phyloP scores from a whole-genome alignment of 352 stramenopile genomes.

The Saprolegnia diclina region DNA sequence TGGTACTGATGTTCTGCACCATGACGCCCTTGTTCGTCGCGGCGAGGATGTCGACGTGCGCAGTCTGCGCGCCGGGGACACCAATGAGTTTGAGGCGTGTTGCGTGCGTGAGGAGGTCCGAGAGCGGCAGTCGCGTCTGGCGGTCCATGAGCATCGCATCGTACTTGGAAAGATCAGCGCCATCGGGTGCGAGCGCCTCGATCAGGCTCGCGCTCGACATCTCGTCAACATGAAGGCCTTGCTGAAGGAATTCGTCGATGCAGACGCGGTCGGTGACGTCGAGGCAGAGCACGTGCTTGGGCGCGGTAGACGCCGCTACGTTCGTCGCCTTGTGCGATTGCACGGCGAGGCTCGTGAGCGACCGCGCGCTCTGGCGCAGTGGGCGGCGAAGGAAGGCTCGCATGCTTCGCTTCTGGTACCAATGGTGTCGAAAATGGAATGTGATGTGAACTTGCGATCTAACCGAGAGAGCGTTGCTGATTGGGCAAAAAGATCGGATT shows the following conservation, averaged over 20 bases:
- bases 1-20: constrained; percentile 69
- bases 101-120: constrained; percentile 6
- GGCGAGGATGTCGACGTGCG: constrained; percentile 64
- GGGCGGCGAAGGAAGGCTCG: not conserved
- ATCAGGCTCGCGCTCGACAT: not conserved
- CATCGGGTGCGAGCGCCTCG: not conserved
- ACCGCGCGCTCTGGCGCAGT: not conserved
- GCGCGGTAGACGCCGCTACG: not conserved
- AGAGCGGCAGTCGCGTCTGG: constrained; percentile 4
- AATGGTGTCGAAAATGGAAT: not conserved
- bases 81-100: constrained; percentile 15
- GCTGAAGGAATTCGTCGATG: constrained; percentile 21
- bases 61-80: constrained; percentile 31
- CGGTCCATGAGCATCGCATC: constrained; percentile 12
- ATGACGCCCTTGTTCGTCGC: constrained; percentile 68
- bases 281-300: constrained; percentile 14
- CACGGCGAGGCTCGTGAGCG: not conserved
- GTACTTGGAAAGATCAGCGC: constrained; percentile 1
- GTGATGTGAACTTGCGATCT: not conserved
- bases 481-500: not conserved
- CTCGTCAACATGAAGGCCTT: constrained; percentile 17
- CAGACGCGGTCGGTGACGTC: constrained; percentile 4
- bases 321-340: not conserved
- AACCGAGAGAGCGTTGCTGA: not conserved
- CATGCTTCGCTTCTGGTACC: not conserved